Evolutionary conservation across 805 yeast genomes (phyloP).

Genomic region (Kurtzmaniella fragi): DNA sequence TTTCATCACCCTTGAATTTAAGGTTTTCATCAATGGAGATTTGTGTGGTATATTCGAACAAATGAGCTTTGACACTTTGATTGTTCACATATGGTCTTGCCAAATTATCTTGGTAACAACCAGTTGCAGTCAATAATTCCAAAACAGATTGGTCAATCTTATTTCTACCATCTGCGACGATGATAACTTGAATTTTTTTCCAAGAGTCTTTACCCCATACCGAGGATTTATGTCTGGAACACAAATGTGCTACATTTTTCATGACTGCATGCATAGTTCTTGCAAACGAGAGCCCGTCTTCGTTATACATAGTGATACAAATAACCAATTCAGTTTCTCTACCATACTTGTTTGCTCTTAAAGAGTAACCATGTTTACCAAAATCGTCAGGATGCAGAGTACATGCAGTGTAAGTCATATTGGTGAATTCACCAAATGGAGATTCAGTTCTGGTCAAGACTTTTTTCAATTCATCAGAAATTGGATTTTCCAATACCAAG

Average conservation of each 20-base stretch:
- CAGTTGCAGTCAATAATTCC: constrained; percentile 88
- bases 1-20: constrained; percentile 85
- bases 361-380: constrained; percentile 70
- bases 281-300: constrained; percentile 83
- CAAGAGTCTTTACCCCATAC: constrained; percentile 97
- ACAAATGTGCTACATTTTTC: constrained; percentile 83
- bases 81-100: constrained; percentile 93
- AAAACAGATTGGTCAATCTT: constrained; percentile 81
- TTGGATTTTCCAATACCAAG: constrained; percentile 87
- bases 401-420: constrained; percentile 96
- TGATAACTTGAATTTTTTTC: constrained; percentile 91
- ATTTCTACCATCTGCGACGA: constrained; percentile 92
- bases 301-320: constrained; percentile 97
- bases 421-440: constrained; percentile 81
- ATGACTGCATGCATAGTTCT: constrained; percentile 93
- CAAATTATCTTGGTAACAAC: constrained; percentile 95
- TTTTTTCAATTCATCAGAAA: constrained; percentile 81
- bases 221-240: constrained; percentile 73
- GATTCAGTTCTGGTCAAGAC: constrained; percentile 80
- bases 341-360: constrained; percentile 79
- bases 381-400: constrained; percentile 91
- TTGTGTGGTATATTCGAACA: constrained; percentile 95
- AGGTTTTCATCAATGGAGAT: constrained; percentile 85
- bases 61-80: constrained; percentile 86
- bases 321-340: constrained; percentile 90